Base-by-base conservation (phyloP, 768 basidiomycete species). In the Boletus sp. region DNA sequence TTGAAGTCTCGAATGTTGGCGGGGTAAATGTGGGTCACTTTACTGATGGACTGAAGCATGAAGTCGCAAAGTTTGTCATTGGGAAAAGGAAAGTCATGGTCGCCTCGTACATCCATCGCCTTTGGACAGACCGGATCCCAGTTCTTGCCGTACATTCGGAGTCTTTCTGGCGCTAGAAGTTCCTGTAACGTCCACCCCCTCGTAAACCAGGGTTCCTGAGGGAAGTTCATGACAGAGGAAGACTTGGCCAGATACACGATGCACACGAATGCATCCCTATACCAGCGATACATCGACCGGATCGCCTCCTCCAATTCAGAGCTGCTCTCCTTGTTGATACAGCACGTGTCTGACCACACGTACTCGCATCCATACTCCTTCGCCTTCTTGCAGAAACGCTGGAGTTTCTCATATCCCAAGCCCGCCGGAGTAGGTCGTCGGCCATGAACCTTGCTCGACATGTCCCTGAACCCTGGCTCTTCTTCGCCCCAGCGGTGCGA, bases 341-440 rank as follows among this genome's bases (percentile, higher is more conserved):
- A 59, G 13, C 60, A 65, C 5, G 66, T 65, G 9, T 64, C 65
- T 5, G 57, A 45, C 65, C 65, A 67, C 6, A 55, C 66, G 30
- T 55, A 64, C 27, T 57, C 48, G 47, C 56, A 59, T 2, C 54
- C 57, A 8, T 59, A 51, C 21, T 46, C 58, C 9, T 37, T 39
- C 1, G 61, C 62, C 49, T 56, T 60, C 14, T 44, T 23, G 50
- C 62, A 63, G 39, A 60, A 63, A 10, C 23, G 41, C 17, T 11
- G 7, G 25, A 63, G 58, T 15, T 60, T 63, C 5, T 52, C 32
- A 13, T 45, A 59, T 44, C 61, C 61, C 4, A 21, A 13, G 10
- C 61, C 39, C 11, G 13, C 3, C 1, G 48, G 52, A 0, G 38
- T 15, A 15, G 32, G 38, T 43, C 51, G 47, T 32, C 0, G 25